Evolutionary conservation across 202 grass and related monocot genomes (phyloP), one percentile per base, ranked within the genome.

Genomic region (Thinopyrum obtusiflorum): DNA sequence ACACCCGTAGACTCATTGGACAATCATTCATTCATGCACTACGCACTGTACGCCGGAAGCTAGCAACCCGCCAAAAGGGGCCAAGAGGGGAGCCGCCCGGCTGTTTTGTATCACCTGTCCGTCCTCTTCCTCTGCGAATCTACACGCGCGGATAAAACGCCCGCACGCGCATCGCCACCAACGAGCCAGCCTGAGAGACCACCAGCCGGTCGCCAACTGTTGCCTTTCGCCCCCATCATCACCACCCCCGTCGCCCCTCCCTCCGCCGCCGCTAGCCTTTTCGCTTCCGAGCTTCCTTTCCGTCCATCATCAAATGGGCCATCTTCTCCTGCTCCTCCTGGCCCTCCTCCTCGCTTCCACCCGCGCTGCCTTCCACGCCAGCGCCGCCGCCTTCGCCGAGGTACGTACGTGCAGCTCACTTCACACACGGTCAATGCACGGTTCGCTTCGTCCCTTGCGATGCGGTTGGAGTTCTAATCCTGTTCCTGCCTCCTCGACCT

Each of bases 111-210:
- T 69, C 86, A 27, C n/a, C 55, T 85, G 72, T 77, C 85, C 49
- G 89, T 91, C 86, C 15, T 82, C 82, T 78, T 82, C 65, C 82
- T 42, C 40, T 40, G 63, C 40, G 81, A 90, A 87, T 85, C 85
- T 27, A 42, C 73, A 20, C 42, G 26, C 71, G 49, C 71, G 78
- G 83, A 90, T 84, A 90, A 90, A 87, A 80, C 80, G 89, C 36
- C 76, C 81, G 80, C 89, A 76, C 85, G 85, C 69, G 61, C 74
- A 17, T 17, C 0, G 39, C 74, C 5, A 57, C 79, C 42, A 14
- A 0, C 37, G 5, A 67, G 47, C 4, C 1, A 7, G 18, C 23
- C 76, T 40, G 57, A 64, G 63, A 40, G 37, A 40, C 61, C 20
- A 31, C 5, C 76, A 8, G 68, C 83, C 46, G 85, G 49, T 80